Base-by-base conservation (phyloP, 805 yeast species). In the Blastobotrys attinorum region DNA sequence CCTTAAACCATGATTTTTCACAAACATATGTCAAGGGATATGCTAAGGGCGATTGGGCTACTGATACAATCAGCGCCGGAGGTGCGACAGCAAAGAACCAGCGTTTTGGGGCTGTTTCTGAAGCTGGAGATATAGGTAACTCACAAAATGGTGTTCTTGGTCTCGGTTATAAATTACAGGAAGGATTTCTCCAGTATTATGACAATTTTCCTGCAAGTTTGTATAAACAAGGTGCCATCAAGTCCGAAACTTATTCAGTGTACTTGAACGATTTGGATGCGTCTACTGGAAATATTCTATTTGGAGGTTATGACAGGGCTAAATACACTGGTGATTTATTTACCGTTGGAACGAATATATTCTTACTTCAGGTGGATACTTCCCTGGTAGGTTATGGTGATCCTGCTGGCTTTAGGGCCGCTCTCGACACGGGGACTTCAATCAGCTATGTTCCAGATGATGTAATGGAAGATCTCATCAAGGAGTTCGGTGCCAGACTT, bases 121-220 rank as follows among this genome's bases (percentile, higher is more conserved):
- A 25, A 3, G 47, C 41, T 13, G 20, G 25, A 13, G 13, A 15
- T 6, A 18, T n/a, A 10, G 31, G 32, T 27, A 38, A 27, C 10
- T 32, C 21, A 22, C 27, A 39, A 5, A 25, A 33, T 25, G 51
- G 47, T 15, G 50, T 58, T 35, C 46, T 58, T 43, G 63, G 63
- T n/a, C 49, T 59, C 21, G 61, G 62, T 4, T 47, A 49, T 37
- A 38, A 46, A 11, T 29, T 53, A 16, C 46, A 46, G 45, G 40
- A 49, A 1, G 25, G 31, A 5, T 23, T 36, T 17, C 31, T 16
- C n/a, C 22, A 17, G 10, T 31, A 40, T 22, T 83, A 83, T 59
- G 66, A 70, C 40, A 85, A 86, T 58, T 62, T 85, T 39, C 95
- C 95, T 0, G 52, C 67, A 34, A 71, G 72, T 44, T 60, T 85